Conservation (phyloP, 2,329 filamentous ascomycete species). For the Myriosclerotinia scirpicola region DNA sequence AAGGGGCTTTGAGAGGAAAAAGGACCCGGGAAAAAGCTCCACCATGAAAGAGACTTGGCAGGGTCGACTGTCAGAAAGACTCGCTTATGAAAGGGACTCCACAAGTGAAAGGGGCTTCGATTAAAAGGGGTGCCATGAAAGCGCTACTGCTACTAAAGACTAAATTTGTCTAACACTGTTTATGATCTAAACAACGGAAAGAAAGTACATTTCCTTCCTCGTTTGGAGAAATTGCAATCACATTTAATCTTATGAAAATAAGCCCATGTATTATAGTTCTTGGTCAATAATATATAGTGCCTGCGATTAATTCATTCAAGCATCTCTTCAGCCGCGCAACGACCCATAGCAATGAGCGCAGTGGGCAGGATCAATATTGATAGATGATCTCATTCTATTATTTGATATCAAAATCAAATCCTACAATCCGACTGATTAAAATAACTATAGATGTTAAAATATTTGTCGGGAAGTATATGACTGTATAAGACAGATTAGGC, state of each 20-base stretch:
- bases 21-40: not conserved
- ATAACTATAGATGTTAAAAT: too few species aligned
- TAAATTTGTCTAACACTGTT: not conserved
- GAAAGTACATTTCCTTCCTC: not conserved
- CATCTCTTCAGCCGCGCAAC: too few species aligned
- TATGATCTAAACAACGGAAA: not conserved
- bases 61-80: not conserved
- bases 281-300: too few species aligned
- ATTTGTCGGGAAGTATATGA: too few species aligned
- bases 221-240: not conserved
- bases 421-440: too few species aligned
- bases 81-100: not conserved
- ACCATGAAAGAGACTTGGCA: not conserved
- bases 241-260: not conserved
- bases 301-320: too few species aligned
- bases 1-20: not conserved
- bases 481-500: too few species aligned
- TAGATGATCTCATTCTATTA: too few species aligned
- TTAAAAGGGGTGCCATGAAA: not conserved
- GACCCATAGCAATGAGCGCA: too few species aligned
- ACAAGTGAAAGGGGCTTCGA: not conserved
- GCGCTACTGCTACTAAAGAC: not conserved
- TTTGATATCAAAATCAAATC: too few species aligned
- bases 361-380: too few species aligned
- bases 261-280: not conserved